Evolutionary conservation across 306 rosid genomes (phyloP), one percentile per base, ranked within the genome.

Genomic region (Vigna mungo): DNA sequence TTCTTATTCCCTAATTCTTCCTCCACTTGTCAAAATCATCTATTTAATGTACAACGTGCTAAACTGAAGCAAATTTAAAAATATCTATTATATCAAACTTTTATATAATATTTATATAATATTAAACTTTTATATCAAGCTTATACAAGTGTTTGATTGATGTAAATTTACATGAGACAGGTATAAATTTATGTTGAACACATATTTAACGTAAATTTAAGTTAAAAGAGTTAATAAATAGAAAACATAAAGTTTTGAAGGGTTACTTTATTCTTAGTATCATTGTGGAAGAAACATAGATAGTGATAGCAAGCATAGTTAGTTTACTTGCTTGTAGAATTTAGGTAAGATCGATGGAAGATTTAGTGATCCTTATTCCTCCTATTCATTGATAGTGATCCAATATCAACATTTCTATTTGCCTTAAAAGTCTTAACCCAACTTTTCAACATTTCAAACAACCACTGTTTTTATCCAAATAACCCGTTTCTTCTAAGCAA

Each of bases 221-320:
- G 7, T 39, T 7, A 8, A 39, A 1, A 7, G 10, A 39, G 11
- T 2, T 34, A 73, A 58, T 36, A 32, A 44, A 66, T 48, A 12
- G 17, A 81, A 74, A 56, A 67, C 59, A 75, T 2, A 1, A 59
- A 25, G 5, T 1, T 21, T 6, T 37, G 44, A 27, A 15, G 39
- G 62, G 25, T 68, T 54, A 43, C 7, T 20, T 60, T 73, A 44
- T 47, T 7, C 46, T 73, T 51, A 44, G 39, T 73, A 52, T 36
- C 77, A 43, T 15, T n/a, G 9, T 55, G 41, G 46, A 66, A 20
- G 62, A 51, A 32, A 43, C 52, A 1, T 39, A 36, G 81, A 69
- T 10, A 75, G 72, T 30, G 75, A 75, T 75, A 9, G 16, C 34
- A 75, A 48, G 13, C 76, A 75, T 46, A 47, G 82, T 84, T 79